Percentiles rank a stretch among this genome's conserved stretches.
Conservation (phyloP, 2,329 filamentous ascomycete species). For the Diaporthe citri region DNA sequence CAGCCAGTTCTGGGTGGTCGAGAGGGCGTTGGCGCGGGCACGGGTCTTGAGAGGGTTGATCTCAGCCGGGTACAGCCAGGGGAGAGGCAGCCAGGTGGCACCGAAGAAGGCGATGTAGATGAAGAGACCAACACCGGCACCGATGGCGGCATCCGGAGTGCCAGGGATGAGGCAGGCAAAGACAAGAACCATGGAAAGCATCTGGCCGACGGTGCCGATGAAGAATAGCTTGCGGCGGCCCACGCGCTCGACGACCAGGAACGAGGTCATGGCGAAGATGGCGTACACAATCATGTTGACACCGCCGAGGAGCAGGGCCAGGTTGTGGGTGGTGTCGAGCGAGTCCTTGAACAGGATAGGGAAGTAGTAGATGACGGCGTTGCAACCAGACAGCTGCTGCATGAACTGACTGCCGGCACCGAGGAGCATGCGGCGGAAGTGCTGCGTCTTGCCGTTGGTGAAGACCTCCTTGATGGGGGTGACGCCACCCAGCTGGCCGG, state of each 20-base stretch:
- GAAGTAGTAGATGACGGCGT: constrained; percentile 62
- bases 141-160: constrained; percentile 71
- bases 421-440: constrained; percentile 43
- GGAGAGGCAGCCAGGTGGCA: constrained; percentile 73
- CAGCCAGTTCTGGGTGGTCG: constrained; percentile 72
- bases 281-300: constrained; percentile 69
- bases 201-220: constrained; percentile 60
- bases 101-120: constrained; percentile 78
- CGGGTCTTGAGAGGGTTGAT: constrained; percentile 64
- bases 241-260: constrained; percentile 64
- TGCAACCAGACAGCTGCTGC: constrained; percentile 53
- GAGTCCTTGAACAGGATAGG: constrained; percentile 57
- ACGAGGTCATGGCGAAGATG: constrained; percentile 65
- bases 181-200: constrained; percentile 69
- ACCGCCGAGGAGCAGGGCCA: constrained; percentile 64
- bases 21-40: constrained; percentile 63
- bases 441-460: constrained; percentile 44
- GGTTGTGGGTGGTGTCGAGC: constrained; percentile 45
- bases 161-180: constrained; percentile 78
- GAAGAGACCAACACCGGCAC: constrained; percentile 76
- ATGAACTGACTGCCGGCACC: constrained; percentile 45
- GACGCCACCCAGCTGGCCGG: constrained; percentile 48
- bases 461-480: constrained; percentile 47
- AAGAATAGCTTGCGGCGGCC: constrained; percentile 62
- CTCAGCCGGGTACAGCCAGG: constrained; percentile 70